Base-by-base conservation (phyloP, 1,139 yeast genomes). In the Kodamaea arcana region DNA sequence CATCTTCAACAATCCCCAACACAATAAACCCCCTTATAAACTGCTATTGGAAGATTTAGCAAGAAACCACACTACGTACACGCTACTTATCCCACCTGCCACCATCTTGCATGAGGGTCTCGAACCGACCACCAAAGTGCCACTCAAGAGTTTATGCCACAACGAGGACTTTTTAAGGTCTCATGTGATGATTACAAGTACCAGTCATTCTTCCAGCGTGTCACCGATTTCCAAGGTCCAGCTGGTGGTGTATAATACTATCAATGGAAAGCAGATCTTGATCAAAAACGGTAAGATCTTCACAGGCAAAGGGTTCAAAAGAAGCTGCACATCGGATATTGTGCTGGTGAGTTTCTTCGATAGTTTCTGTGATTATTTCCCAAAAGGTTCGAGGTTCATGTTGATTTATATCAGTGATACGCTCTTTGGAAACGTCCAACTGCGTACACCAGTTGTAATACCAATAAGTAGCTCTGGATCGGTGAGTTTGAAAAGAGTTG, bases 151-250 rank as follows among this genome's bases (percentile, higher is more conserved):
- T 3, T 55, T 80, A 15, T 83, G 90, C 50, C 72, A 73, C 42
- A 71, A 66, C 34, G 80, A 78, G 32, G 90, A 83, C 20, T 87
- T 85, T 51, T 61, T 86, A 7, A 72, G 74, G 34, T 76, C 88
- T 1, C 96, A 87, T 56, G 73, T 87, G 16, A 56, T 85, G 20
- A 61, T 69, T 36, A 58, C 65, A 5, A 44, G 56, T 14, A 49
- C 61, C 1, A 57, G 69, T 7, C 48, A 51, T 27, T 55, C 69
- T 1, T 52, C 71, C 15, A 55, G 67, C 9, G 60, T 65, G 38
- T 50, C 65, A 27, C 65, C 66, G 32, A 54, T 71, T 24, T 60
- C 78, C 2, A 65, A 71, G 41, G 54, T 51, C 16, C 64, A 59
- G 32, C 72, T 66, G 70, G 58, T 58, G 4, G 58, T 75, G 21